These are phyloP conservation scores for Aplosporella prunicola DNA, from an alignment of 2,329 filamentous ascomycete species.

Conservation along the genomic window DNA sequence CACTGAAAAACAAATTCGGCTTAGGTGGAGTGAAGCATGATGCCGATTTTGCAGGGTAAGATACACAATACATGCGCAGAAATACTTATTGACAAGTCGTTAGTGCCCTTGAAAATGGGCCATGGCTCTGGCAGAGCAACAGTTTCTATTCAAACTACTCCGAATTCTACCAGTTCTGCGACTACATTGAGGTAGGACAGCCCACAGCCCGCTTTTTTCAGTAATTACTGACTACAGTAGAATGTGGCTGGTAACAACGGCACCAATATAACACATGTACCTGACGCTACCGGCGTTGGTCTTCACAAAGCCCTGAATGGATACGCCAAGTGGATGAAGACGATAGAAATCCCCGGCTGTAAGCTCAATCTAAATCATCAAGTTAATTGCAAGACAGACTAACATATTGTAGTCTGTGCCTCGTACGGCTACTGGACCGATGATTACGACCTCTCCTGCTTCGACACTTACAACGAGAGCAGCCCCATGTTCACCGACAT, in stretches of 20 bases:
- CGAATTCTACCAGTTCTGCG: conserved; percentile 24
- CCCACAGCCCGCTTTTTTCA: background rate
- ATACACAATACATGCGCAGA: background rate
- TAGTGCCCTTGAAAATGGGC: conserved; percentile 45
- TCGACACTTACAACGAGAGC: conserved; percentile 43
- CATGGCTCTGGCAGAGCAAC: conserved; percentile 49
- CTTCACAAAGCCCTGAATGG: conserved; percentile 44
- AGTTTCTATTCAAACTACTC: conserved; percentile 42
- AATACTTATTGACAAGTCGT: background rate
- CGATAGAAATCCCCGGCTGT: conserved; percentile 19
- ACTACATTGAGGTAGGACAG: conserved; percentile 28
- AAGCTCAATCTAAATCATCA: conserved; percentile 10
- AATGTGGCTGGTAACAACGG: conserved; percentile 21
- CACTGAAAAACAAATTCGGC: conserved; percentile 45
- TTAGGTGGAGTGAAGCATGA: conserved; percentile 41
- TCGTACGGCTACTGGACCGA: conserved; percentile 36
- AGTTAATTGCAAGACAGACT: background rate
- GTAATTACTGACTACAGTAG: too few relatives aligned
- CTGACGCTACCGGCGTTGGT: conserved; percentile 41
- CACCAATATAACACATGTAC: conserved; percentile 19
- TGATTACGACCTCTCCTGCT: conserved; percentile 38
- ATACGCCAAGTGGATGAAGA: conserved; percentile 31
- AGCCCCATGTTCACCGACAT: conserved; percentile 44
- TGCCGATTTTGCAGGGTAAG: conserved; percentile 43
- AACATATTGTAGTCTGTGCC: conserved; percentile 27